Base-by-base conservation (phyloP, 2,329 filamentous ascomycete species). In the Penicillium brasilianum region DNA sequence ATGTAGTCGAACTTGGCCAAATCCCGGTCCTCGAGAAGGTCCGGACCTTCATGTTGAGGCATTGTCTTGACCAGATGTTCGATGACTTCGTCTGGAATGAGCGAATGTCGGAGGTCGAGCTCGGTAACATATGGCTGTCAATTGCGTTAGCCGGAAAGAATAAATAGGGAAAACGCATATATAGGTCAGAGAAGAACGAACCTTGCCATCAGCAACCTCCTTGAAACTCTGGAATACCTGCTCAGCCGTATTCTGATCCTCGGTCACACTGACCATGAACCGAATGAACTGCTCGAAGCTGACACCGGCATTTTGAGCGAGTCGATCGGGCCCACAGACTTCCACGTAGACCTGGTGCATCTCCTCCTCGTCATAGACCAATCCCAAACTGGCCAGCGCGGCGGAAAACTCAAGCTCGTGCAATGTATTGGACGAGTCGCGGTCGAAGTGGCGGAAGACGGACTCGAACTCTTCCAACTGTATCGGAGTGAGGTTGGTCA, bases 211-310 rank as follows among this genome's bases (percentile, higher is more conserved):
- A 18, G 95, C 95, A 49, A 99, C 95, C 79, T 99, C 95, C 60
- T 89, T 88, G 86, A 99, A 99, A 66, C 91, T 96, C 80, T 99
- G 94, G 82, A 95, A 98, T 5, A 99, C 95, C 77, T 99, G 95
- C 78, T 98, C 95, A 13, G 95, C 95, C 4, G 93, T 97, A 77
- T 99, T 97, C 80, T 99, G 95, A 74, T 99, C 95, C 79, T 99
- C 95, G 13, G 95, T 99, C 53, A 97, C 95, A 69, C 96, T 92
- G 51, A 99, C 95, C 95, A 99, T 99, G 84, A 99, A 99, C 41
- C 92, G 89, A 76, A 99, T 99, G 74, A 99, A 99, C 78, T 98
- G 94, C 81, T 99, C 95, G 74, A 99, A 99, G 4, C 91, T 95
- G 55, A 99, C 95, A 66, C 90, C 87, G 14, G 76, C 75, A 58